Conservation (phyloP, 139 green algal species). For the Marvania coccoides region DNA sequence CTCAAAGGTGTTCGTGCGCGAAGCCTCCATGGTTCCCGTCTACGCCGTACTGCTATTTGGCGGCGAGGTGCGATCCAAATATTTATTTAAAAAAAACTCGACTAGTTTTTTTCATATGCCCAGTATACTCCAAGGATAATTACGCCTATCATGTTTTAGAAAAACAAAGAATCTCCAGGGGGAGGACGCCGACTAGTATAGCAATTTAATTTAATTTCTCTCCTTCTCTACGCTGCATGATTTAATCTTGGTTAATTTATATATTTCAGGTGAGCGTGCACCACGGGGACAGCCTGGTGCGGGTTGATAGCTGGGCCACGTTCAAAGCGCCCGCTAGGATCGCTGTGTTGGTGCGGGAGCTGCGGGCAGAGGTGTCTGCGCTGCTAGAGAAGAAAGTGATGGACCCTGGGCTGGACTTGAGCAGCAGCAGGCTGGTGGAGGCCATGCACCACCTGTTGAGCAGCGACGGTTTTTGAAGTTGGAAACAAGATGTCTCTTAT, state of each 20-base stretch:
- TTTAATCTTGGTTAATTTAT: too few relatives aligned
- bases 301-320: slow-evolving; percentile 50
- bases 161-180: too few relatives aligned
- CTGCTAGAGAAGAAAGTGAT: slow-evolving; percentile 66
- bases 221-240: too few relatives aligned
- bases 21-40: slow-evolving; percentile 65
- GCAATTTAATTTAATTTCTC: too few relatives aligned
- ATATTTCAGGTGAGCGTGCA: slow-evolving; percentile 49
- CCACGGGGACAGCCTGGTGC: slow-evolving; percentile 35
- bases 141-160: too few relatives aligned
- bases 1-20: slow-evolving; percentile 56
- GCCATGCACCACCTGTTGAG: slow-evolving; percentile 58
- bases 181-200: too few relatives aligned
- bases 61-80: too few relatives aligned
- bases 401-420: slow-evolving; percentile 52
- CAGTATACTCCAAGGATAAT: too few relatives aligned
- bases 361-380: slow-evolving; percentile 53
- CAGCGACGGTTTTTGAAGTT: slow-evolving; percentile 60
- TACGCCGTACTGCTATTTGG: slow-evolving; percentile 85
- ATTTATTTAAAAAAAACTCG: too few relatives aligned
- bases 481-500: neutral
- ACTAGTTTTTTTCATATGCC: too few relatives aligned
- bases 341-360: slow-evolving; percentile 61
- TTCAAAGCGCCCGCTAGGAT: slow-evolving; percentile 60
- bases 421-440: slow-evolving; percentile 29